phyloP scores from a whole-genome alignment of 352 stramenopile species.

The Pythium oligandrum region DNA sequence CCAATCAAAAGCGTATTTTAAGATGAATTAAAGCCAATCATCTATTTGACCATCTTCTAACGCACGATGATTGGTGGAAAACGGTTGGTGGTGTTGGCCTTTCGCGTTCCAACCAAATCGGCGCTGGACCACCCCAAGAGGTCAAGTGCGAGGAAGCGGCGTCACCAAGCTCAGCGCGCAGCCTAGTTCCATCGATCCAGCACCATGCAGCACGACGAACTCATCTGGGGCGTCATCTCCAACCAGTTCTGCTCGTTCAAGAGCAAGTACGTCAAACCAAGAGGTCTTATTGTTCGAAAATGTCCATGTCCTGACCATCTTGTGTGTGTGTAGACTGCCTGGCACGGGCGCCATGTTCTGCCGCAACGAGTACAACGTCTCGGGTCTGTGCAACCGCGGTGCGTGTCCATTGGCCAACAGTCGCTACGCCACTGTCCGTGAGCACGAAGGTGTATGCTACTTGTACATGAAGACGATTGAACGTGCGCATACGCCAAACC shows the following conservation, averaged over 20 bases:
- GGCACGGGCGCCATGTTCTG: conserved; percentile 95
- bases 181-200: too few species aligned
- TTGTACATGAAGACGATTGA: conserved; percentile 99
- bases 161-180: too few species aligned
- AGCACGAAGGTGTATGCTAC: conserved; percentile 94
- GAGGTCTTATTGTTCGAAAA: too few species aligned
- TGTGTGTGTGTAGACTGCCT: conserved; percentile 23
- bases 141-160: neutral
- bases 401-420: conserved; percentile 97
- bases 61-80: conserved; percentile 14
- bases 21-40: too few species aligned
- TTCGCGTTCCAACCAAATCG: conserved; percentile 28
- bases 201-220: conserved; percentile 95
- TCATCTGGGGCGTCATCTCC: conserved; percentile 99
- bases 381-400: conserved; percentile 95
- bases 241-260: conserved; percentile 99
- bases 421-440: conserved; percentile 97
- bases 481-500: conserved; percentile 97
- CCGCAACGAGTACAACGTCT: conserved; percentile 98
- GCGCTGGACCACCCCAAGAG: conserved; percentile 9
- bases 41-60: too few species aligned
- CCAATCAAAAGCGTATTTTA: neutral
- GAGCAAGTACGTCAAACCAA: conserved; percentile 76
- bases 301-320: neutral
- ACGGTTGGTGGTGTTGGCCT: conserved; percentile 22